These are phyloP conservation scores for Arthrobotrys pseudoclavata DNA, from an alignment of 2,329 filamentous ascomycete genomes.

Conservation along the genomic window DNA sequence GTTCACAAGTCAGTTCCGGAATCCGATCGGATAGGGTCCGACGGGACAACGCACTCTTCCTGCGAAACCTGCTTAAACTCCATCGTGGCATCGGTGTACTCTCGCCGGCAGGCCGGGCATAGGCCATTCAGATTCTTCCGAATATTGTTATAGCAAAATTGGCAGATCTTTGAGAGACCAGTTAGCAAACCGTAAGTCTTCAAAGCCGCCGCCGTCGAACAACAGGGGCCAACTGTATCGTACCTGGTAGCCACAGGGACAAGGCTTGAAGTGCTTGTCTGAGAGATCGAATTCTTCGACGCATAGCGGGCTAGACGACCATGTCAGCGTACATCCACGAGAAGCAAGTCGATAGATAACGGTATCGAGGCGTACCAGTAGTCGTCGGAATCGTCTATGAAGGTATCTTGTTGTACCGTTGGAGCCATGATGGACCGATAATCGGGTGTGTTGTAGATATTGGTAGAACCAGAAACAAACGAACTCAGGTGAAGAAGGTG, in stretches of 20 bases:
- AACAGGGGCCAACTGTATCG: slow-evolving; percentile 35
- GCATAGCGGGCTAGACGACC: slow-evolving; percentile 82
- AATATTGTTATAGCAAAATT: slow-evolving; percentile 99
- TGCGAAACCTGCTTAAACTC: slow-evolving; percentile 94
- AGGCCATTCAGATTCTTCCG: slow-evolving; percentile 97
- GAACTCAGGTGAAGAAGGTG: background rate
- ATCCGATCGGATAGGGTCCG: slow-evolving; percentile 3
- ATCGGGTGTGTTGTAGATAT: slow-evolving; percentile 24
- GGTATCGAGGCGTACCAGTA: slow-evolving; percentile 71
- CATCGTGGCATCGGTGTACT: slow-evolving; percentile 97
- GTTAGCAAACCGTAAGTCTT: slow-evolving; percentile 3
- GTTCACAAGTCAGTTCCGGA: slow-evolving; percentile 7
- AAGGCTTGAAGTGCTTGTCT: slow-evolving; percentile 96
- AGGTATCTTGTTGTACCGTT: slow-evolving; percentile 72
- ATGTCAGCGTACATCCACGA: slow-evolving; percentile 61
- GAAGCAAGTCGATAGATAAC: slow-evolving; percentile 12
- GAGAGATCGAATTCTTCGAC: slow-evolving; percentile 99
- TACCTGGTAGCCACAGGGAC: slow-evolving; percentile 97
- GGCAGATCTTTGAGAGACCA: slow-evolving; percentile 79
- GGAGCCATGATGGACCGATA: slow-evolving; percentile 71
- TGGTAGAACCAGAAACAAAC: slow-evolving; percentile 2
- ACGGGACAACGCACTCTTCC: slow-evolving; percentile 80
- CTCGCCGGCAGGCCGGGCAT: slow-evolving; percentile 94
- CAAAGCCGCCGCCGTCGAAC: slow-evolving; percentile 37
- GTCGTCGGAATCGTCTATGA: slow-evolving; percentile 80